Conservation (phyloP, 2,329 filamentous ascomycete genomes). For the Venturiaceae sp. region DNA sequence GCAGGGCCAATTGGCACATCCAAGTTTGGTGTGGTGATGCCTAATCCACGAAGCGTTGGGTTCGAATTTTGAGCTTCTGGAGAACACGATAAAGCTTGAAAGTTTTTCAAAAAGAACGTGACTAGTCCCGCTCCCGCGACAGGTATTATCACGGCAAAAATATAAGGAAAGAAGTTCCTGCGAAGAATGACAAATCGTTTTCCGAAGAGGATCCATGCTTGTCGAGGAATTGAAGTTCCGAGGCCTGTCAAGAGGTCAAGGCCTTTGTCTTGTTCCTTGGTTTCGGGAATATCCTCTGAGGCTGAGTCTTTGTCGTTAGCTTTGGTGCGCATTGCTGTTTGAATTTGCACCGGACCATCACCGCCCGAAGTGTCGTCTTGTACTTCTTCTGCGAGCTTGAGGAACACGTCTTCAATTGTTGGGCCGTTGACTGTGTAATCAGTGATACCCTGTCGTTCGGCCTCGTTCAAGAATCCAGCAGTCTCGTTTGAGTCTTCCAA, state of each 20-base stretch:
- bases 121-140: conserved; percentile 72
- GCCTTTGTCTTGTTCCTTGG: conserved; percentile 16
- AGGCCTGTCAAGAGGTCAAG: conserved; percentile 54
- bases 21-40: neutral
- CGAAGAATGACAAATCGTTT: conserved; percentile 72
- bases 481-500: conserved; percentile 61
- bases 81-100: conserved; percentile 38
- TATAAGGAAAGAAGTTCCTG: conserved; percentile 67
- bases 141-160: conserved; percentile 66
- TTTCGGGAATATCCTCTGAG: conserved; percentile 13
- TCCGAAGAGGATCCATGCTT: conserved; percentile 63
- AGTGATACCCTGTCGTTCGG: conserved; percentile 57
- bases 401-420: conserved; percentile 86
- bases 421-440: conserved; percentile 84
- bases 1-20: conserved; percentile 23
- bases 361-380: conserved; percentile 16
- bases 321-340: neutral
- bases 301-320: neutral
- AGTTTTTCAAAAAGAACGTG: conserved; percentile 60
- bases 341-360: neutral
- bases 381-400: conserved; percentile 54
- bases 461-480: conserved; percentile 56
- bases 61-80: conserved; percentile 25
- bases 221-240: conserved; percentile 57
- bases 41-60: conserved; percentile 13